phyloP scores from a whole-genome alignment of 768 basidiomycete species.

The Tylopilus felleus region DNA sequence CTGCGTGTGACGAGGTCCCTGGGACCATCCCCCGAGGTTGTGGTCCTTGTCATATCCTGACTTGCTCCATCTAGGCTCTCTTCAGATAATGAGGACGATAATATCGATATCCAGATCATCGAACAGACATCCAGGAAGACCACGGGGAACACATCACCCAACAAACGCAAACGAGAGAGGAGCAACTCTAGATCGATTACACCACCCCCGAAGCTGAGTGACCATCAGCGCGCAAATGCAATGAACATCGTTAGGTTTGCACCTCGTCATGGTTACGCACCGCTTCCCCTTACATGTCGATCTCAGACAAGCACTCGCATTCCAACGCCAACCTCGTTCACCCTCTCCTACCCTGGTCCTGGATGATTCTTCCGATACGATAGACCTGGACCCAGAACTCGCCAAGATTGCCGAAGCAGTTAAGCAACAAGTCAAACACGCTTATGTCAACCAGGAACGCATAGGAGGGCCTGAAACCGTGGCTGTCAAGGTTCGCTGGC shows the following conservation, averaged over 20 bases:
- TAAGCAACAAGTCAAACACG: conserved; percentile 27
- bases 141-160: conserved; percentile 21
- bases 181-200: conserved; percentile 73
- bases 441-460: conserved; percentile 21
- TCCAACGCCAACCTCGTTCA: conserved; percentile 33
- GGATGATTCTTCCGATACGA: conserved; percentile 47
- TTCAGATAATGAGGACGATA: conserved; percentile 46
- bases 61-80: conserved; percentile 27
- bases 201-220: conserved; percentile 63
- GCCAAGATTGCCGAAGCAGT: conserved; percentile 49
- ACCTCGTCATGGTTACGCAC: not conserved
- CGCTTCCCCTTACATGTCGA: conserved; percentile 2
- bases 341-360: conserved; percentile 44
- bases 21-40: conserved; percentile 13
- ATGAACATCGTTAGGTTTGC: conserved; percentile 59
- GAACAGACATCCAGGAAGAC: conserved; percentile 30
- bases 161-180: conserved; percentile 45
- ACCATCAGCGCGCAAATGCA: conserved; percentile 52
- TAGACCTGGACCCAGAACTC: conserved; percentile 61
- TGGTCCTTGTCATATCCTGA: conserved; percentile 10
- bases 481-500: conserved; percentile 58
- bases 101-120: conserved; percentile 39
- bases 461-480: conserved; percentile 39
- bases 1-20: conserved; percentile 4
- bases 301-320: conserved; percentile 47